A percentile compares a stretch with the other conserved stretches of the same genome.
These are phyloP conservation scores for Nothophaeocryptopus gaeumannii DNA, from an alignment of 2,329 filamentous ascomycete species.

Conservation along the genomic window DNA sequence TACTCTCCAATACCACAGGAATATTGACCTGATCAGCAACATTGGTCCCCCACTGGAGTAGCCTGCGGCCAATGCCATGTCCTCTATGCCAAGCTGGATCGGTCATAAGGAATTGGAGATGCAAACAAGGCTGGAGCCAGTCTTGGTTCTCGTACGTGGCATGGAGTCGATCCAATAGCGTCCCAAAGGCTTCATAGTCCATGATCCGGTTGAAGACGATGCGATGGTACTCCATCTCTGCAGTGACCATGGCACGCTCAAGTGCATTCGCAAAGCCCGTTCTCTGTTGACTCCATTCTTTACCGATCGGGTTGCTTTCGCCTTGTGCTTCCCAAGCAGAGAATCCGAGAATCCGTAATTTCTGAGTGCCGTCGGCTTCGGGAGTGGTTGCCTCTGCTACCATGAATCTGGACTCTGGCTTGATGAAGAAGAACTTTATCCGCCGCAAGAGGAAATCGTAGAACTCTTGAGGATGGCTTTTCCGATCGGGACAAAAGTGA, in stretches of 20 bases:
- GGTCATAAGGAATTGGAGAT: slow-evolving; percentile 22
- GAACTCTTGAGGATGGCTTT: slow-evolving; percentile 16
- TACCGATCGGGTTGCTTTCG: slow-evolving; percentile 11
- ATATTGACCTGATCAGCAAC: slow-evolving; percentile 10
- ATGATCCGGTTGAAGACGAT: slow-evolving; percentile 19
- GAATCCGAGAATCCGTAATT: slow-evolving; percentile 17
- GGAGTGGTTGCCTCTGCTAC: slow-evolving; percentile 15
- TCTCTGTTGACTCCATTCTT: slow-evolving; percentile 12
- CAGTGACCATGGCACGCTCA: slow-evolving; percentile 11
- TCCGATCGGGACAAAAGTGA: slow-evolving; percentile 15
- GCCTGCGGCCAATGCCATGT: slow-evolving; percentile 13
- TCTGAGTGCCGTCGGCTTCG: slow-evolving; percentile 8
- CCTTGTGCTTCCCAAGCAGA: slow-evolving; percentile 20
- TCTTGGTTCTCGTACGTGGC: slow-evolving; percentile 11
- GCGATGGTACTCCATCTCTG: slow-evolving; percentile 17
- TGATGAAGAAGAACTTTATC: slow-evolving; percentile 20
- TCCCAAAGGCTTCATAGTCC: slow-evolving; percentile 14
- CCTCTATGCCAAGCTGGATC: slow-evolving; percentile 20
- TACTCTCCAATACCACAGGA: slow-evolving; percentile 19
- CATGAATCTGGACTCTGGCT: slow-evolving; percentile 18
- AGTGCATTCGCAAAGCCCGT: slow-evolving; percentile 3
- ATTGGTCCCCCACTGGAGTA: slow-evolving; percentile 22
- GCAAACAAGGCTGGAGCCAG: slow-evolving; percentile 12
- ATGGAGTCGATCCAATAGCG: slow-evolving; percentile 12
- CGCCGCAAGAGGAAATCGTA: slow-evolving; percentile 15